Evolutionary conservation across 2,329 filamentous ascomycete species (phyloP).

Genomic region (Neonectria ditissima): DNA sequence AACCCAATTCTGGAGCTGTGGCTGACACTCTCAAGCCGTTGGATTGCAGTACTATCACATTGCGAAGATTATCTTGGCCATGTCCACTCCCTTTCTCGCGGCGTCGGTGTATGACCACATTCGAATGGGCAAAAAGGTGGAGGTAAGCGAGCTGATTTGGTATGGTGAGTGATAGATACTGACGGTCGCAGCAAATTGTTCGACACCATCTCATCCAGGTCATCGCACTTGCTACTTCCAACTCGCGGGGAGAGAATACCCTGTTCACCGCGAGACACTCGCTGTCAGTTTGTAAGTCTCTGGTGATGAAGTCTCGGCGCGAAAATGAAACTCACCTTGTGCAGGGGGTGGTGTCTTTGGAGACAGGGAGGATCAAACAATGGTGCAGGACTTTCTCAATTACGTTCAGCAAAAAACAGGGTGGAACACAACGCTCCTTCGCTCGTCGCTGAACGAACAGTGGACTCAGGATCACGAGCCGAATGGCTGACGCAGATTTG

Average conservation of each 20-base stretch:
- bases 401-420: slow-evolving; percentile 30
- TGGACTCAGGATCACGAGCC: slow-evolving; percentile 24
- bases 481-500: not conserved
- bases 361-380: slow-evolving; percentile 29
- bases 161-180: too few relatives aligned
- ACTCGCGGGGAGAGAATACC: slow-evolving; percentile 24
- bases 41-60: slow-evolving; percentile 33
- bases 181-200: slow-evolving; percentile 15
- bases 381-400: slow-evolving; percentile 28
- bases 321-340: not conserved
- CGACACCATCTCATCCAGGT: slow-evolving; percentile 25
- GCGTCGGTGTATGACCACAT: slow-evolving; percentile 29
- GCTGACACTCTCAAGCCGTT: slow-evolving; percentile 19
- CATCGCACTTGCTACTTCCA: slow-evolving; percentile 26
- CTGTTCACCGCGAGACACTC: slow-evolving; percentile 29
- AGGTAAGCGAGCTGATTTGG: slow-evolving; percentile 9
- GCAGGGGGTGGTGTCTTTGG: slow-evolving; percentile 33
- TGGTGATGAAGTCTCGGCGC: too few relatives aligned
- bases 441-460: slow-evolving; percentile 26
- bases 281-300: slow-evolving; percentile 29
- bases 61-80: slow-evolving; percentile 27
- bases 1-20: not conserved
- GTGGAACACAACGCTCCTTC: slow-evolving; percentile 30
- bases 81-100: slow-evolving; percentile 22
- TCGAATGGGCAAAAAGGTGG: slow-evolving; percentile 25